Percentiles rank a stretch among this genome's conserved stretches.
These are phyloP conservation scores for Macrophomina tecta DNA, from an alignment of 2,329 filamentous ascomycete genomes.

Conservation along the genomic window DNA sequence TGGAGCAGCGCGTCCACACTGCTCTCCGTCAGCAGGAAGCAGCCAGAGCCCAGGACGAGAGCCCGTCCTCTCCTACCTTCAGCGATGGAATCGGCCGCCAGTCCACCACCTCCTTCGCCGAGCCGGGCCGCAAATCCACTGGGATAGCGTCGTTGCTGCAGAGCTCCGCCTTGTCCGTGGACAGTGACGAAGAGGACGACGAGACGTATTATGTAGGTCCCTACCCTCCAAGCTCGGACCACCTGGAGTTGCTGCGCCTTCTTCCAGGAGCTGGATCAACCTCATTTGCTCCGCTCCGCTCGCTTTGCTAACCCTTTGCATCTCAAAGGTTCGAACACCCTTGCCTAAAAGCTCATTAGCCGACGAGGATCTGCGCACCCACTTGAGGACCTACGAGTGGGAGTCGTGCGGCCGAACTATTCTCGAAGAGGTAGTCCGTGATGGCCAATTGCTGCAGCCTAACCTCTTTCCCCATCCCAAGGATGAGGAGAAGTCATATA, in stretches of 20 bases:
- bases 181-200: slow-evolving; percentile 45
- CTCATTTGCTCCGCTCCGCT: slow-evolving; percentile 19
- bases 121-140: slow-evolving; percentile 24
- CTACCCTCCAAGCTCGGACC: slow-evolving; percentile 16
- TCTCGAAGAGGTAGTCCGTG: slow-evolving; percentile 50
- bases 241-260: slow-evolving; percentile 22
- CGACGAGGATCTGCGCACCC: slow-evolving; percentile 52
- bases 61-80: slow-evolving; percentile 15
- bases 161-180: slow-evolving; percentile 43
- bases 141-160: slow-evolving; percentile 29
- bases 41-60: slow-evolving; percentile 1
- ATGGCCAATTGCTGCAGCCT: slow-evolving; percentile 52
- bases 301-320: slow-evolving; percentile 23
- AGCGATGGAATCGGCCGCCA: slow-evolving; percentile 15
- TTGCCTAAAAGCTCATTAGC: slow-evolving; percentile 49
- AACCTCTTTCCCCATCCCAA: slow-evolving; percentile 52
- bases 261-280: slow-evolving; percentile 5
- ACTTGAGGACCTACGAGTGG: slow-evolving; percentile 53
- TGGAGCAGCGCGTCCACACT: slow-evolving; percentile 27
- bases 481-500: slow-evolving; percentile 50
- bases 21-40: slow-evolving; percentile 19
- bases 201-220: slow-evolving; percentile 38
- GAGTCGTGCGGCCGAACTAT: slow-evolving; percentile 49
- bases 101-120: slow-evolving; percentile 26
- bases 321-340: slow-evolving; percentile 41